Evolutionary conservation across 169 alveolate species (phyloP), one percentile per base, ranked within the genome.

Genomic region (Cryptosporidium viatorum): DNA sequence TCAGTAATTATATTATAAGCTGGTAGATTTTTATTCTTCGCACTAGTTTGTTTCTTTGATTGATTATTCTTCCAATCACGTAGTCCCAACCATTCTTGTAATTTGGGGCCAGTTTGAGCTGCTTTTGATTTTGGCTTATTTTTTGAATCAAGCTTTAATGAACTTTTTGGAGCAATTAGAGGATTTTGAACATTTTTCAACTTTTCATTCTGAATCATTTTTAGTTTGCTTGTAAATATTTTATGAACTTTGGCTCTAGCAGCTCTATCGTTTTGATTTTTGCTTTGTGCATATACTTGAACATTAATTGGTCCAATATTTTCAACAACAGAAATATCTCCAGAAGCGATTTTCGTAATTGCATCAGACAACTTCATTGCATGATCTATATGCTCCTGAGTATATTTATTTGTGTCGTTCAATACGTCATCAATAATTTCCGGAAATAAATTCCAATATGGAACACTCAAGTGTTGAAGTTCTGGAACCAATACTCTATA

Each of bases 401-500:
- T 80, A 62, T 80, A 80, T 62, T 37, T 43, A 35, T 80, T 45
- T 8, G 89, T 80, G 26, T 80, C 89, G 18, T 80, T 45, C 6
- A 80, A 35, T 14, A 80, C 75, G 21, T 80, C 89, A 65, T 62
- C 67, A 18, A 80, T 65, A n/a, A 43, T 21, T 0, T 62, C 73
- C 3, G 59, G 59, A 43, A 59, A 37, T 65, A 80, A 80, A 45
- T 80, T 80, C 89, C 89, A 80, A 18, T 80, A 80, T 37, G 89
- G 89, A 45, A 80, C 89, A 65, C 89, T 80, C 41, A 80, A 41
- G 26, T 80, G 89, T n/a, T 80, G 89, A 45, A 80, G 55, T 45
- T 80, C 89, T n/a, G 74, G 89, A 62, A 67, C 89, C 52, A 80
- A 65, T 62, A 80, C 89, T n/a, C 52, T 80, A 33, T 80, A 80